Evolutionary conservation across 1,139 yeast genomes (phyloP), one percentile per base, ranked within the genome.

Genomic region (Ogataea hybrid): DNA sequence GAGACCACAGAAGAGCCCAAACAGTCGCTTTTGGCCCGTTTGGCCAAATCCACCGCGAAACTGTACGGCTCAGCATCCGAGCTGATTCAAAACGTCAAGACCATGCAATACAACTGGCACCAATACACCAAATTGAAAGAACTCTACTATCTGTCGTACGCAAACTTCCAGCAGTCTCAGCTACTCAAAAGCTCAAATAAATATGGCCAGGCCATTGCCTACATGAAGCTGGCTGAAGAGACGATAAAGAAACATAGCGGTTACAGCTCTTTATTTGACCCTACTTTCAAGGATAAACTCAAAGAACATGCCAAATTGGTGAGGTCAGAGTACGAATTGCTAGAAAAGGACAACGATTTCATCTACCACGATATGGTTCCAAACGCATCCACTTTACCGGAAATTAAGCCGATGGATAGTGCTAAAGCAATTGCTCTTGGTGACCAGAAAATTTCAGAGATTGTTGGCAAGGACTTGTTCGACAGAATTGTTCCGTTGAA

Each of bases 321-420:
- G 40, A 63, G 64, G 21, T 69, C 71, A 31, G 75, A 76, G 37
- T 58, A 79, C 33, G 61, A 61, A 4, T 72, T 73, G 8, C 60
- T 85, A 48, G 79, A 73, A 27, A 87, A 85, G 54, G 97, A 92
- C 57, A 92, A 92, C 57, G 97, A 92, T 58, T 82, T 81, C 56
- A 87, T 92, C 34, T 92, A 86, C 56, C 95, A 92, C 61, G 90
- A 84, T 22, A 59, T 73, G 2, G 69, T 90, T 11, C 95, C 95
- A 1, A 71, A 78, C 12, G 67, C 70, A 25, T 75, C 74, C 3
- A 69, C 81, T 1, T 57, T 86, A 9, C 70, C 82, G 0, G 79
- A 73, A 11, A 70, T 88, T 8, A 79, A 85, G 50, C 77, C 85
- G 1, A 70, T 89, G 72, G 94, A 86, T 45, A 87, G 92, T 25